These are phyloP conservation scores for Pleurotus eryngii DNA, from an alignment of 768 basidiomycete species.

Conservation along the genomic window DNA sequence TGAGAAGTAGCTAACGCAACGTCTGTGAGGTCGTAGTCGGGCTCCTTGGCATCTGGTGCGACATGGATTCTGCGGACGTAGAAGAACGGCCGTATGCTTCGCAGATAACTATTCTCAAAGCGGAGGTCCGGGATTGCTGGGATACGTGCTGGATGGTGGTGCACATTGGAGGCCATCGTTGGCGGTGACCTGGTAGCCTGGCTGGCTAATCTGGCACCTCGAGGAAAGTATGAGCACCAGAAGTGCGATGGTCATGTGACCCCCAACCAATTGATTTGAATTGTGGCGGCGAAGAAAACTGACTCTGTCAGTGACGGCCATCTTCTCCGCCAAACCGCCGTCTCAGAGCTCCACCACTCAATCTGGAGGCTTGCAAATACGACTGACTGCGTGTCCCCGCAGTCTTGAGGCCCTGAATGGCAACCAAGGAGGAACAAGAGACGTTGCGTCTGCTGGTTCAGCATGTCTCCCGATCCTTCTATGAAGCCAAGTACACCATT, in stretches of 20 bases:
- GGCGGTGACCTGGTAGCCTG: background rate
- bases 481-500: conserved; percentile 88
- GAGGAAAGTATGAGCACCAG: background rate
- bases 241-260: background rate
- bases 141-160: conserved; percentile 20
- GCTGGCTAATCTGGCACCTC: too few relatives aligned
- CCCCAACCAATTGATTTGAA: background rate
- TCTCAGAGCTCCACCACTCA: background rate
- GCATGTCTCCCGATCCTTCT: conserved; percentile 90
- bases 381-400: background rate
- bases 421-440: conserved; percentile 78
- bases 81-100: conserved; percentile 53
- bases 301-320: background rate
- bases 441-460: conserved; percentile 85
- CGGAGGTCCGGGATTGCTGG: conserved; percentile 70
- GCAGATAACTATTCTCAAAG: conserved; percentile 70
- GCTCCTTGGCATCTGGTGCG: background rate
- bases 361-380: background rate
- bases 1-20: conserved; percentile 11
- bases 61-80: conserved; percentile 30
- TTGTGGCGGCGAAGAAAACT: background rate
- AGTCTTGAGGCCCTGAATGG: conserved; percentile 32
- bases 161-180: background rate
- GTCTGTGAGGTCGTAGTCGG: background rate
- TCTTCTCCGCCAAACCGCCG: too few relatives aligned